Conservation (phyloP, 1,284 basidiomycete genomes). For the Ceratorhiza oryzae-sativae region DNA sequence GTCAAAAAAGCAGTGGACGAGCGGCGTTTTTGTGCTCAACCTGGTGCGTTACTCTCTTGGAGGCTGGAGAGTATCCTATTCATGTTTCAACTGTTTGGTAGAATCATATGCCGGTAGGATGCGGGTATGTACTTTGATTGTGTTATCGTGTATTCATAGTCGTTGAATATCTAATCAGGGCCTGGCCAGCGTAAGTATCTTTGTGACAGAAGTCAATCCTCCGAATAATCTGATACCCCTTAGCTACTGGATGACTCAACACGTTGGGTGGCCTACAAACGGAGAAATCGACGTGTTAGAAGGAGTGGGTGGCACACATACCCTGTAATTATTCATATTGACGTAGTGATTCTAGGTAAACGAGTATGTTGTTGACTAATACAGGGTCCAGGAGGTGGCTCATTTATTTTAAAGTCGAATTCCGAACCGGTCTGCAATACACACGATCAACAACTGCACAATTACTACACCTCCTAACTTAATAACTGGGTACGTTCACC, state of each 20-base stretch:
- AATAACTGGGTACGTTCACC: conserved; percentile 46
- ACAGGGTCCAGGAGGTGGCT: background rate
- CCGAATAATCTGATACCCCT: background rate
- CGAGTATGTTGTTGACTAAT: conserved; percentile 10
- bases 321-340: background rate
- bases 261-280: conserved; percentile 57
- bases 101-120: conserved; percentile 50
- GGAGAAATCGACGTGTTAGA: conserved; percentile 61
- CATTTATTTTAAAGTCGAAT: conserved; percentile 20
- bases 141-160: background rate
- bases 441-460: conserved; percentile 55
- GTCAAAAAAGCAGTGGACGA: conserved; percentile 40
- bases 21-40: conserved; percentile 34
- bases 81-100: background rate
- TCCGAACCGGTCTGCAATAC: conserved; percentile 63
- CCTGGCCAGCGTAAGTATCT: conserved; percentile 60
- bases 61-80: background rate
- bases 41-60: background rate
- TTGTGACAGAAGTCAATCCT: background rate
- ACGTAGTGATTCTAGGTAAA: background rate
- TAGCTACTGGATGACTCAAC: conserved; percentile 52
- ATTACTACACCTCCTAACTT: conserved; percentile 49
- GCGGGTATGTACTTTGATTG: conserved; percentile 42
- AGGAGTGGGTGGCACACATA: conserved; percentile 50
- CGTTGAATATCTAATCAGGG: conserved; percentile 46